A percentile compares a stretch with the other conserved stretches of the same genome.
Evolutionary conservation across 1,139 yeast genomes (phyloP).

Genomic region (Scheffersomyces cryptocercus): DNA sequence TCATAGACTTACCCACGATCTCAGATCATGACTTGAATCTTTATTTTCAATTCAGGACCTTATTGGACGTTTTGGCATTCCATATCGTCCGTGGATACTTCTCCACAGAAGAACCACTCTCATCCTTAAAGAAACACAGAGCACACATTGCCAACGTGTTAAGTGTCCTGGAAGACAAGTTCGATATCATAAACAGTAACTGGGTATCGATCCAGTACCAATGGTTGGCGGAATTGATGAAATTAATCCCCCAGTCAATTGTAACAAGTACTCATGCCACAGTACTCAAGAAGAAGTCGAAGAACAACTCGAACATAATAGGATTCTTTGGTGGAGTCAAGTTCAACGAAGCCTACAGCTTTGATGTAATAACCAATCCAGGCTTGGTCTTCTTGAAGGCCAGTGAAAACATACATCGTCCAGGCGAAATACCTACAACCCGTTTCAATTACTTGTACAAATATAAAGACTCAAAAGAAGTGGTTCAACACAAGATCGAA

Average conservation of each 20-base stretch:
- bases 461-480: background rate
- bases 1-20: conserved; percentile 14
- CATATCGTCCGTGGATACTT: conserved; percentile 65
- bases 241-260: conserved; percentile 42
- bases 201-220: conserved; percentile 50
- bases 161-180: conserved; percentile 12
- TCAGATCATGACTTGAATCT: conserved; percentile 31
- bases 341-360: conserved; percentile 22
- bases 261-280: conserved; percentile 23
- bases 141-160: conserved; percentile 55
- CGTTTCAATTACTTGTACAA: conserved; percentile 7
- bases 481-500: conserved; percentile 15
- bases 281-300: conserved; percentile 12
- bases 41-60: conserved; percentile 34
- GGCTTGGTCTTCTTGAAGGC: conserved; percentile 32
- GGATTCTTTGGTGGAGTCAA: conserved; percentile 38
- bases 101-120: conserved; percentile 58
- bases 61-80: conserved; percentile 62
- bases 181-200: conserved; percentile 15
- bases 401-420: conserved; percentile 8
- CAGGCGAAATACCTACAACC: conserved; percentile 1
- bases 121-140: conserved; percentile 64
- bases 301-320: conserved; percentile 7
- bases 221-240: conserved; percentile 61
- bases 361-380: conserved; percentile 31